Evolutionary conservation across 805 yeast genomes (phyloP).

Genomic region (Monosporozyma solicola): DNA sequence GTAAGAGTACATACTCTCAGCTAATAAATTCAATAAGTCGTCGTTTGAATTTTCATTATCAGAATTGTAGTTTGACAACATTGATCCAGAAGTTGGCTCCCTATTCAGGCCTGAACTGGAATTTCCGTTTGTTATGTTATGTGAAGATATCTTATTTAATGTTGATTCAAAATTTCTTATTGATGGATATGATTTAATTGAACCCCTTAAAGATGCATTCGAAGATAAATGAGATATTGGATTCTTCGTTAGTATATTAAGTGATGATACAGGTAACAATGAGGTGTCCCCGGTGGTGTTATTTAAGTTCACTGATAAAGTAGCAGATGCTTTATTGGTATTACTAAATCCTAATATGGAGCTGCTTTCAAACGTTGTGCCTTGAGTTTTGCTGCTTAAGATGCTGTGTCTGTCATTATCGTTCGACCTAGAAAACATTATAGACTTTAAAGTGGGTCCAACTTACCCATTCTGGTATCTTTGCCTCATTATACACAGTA

Average conservation of each 20-base stretch:
- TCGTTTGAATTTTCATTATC: neutral
- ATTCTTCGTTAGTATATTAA: neutral
- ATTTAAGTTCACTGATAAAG: slow-evolving; percentile 6
- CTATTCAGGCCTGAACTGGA: neutral
- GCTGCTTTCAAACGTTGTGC: neutral
- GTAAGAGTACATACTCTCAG: slow-evolving; percentile 16
- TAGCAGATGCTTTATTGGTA: slow-evolving; percentile 3
- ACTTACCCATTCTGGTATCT: neutral
- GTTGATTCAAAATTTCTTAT: slow-evolving; percentile 1
- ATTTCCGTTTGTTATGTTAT: neutral
- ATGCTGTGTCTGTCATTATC: neutral
- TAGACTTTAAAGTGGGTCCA: neutral
- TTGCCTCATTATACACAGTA: neutral
- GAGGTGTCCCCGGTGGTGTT: slow-evolving; percentile 4
- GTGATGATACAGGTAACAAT: neutral
- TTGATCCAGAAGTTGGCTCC: neutral
- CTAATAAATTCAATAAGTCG: slow-evolving; percentile 7
- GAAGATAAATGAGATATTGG: neutral
- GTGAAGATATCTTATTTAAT: neutral
- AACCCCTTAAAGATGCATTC: neutral
- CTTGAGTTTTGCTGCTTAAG: neutral
- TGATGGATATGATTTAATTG: slow-evolving; percentile 4
- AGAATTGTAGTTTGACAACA: neutral
- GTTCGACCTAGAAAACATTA: neutral
- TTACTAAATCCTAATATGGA: neutral